A percentile compares a stretch with the other conserved stretches of the same genome.
Evolutionary conservation across 139 green algal genomes (phyloP).

Genomic region (Picochlorum costavermella): DNA sequence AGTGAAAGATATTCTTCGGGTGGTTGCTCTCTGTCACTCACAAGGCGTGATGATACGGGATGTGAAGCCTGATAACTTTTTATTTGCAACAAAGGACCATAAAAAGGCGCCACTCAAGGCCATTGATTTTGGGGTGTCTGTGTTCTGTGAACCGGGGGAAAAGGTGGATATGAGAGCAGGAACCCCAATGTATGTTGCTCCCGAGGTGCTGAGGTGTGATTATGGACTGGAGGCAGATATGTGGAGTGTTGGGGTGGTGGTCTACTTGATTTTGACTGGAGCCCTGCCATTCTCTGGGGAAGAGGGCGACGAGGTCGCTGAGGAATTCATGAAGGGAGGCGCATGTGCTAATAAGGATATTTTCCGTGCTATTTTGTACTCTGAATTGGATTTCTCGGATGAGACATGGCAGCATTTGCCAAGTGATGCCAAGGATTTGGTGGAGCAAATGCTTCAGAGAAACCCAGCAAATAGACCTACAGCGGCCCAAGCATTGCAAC

Average conservation of each 20-base stretch:
- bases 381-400: slow-evolving; percentile 55
- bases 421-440: slow-evolving; percentile 17
- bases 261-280: slow-evolving; percentile 57
- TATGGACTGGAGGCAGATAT: slow-evolving; percentile 61
- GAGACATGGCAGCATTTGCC: slow-evolving; percentile 46
- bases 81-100: slow-evolving; percentile 42
- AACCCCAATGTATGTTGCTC: slow-evolving; percentile 44
- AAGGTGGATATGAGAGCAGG: slow-evolving; percentile 29
- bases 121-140: slow-evolving; percentile 63
- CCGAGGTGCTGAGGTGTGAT: slow-evolving; percentile 54
- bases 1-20: slow-evolving; percentile 44
- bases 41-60: slow-evolving; percentile 59
- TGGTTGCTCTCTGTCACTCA: slow-evolving; percentile 62
- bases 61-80: slow-evolving; percentile 76
- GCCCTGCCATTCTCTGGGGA: slow-evolving; percentile 56
- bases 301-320: slow-evolving; percentile 41
- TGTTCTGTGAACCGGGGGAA: slow-evolving; percentile 47
- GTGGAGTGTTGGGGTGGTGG: slow-evolving; percentile 58
- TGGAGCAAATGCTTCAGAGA: slow-evolving; percentile 42
- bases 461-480: slow-evolving; percentile 49
- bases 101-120: slow-evolving; percentile 50
- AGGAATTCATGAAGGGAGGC: slow-evolving; percentile 37
- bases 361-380: slow-evolving; percentile 58
- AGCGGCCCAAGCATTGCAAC: slow-evolving; percentile 47
- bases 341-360: slow-evolving; percentile 39